Percentiles rank a stretch among this genome's conserved stretches.
Conservation (phyloP, 2,329 filamentous ascomycete genomes). For the Verticillium zaregamsianum region DNA sequence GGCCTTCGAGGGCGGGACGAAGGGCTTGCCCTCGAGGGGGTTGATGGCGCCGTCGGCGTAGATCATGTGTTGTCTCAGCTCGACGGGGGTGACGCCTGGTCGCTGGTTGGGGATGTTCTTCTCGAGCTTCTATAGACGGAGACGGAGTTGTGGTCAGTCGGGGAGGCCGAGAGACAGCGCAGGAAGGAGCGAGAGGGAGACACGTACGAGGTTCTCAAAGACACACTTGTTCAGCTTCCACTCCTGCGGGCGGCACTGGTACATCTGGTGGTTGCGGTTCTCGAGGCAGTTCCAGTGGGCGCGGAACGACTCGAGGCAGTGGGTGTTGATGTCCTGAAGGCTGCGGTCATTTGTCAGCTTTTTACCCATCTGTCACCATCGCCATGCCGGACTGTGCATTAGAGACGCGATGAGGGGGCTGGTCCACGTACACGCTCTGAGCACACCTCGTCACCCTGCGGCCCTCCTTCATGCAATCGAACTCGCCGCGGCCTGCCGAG, state of each 20-base stretch:
- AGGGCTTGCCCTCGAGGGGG: slow-evolving; percentile 38
- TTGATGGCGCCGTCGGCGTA: slow-evolving; percentile 50
- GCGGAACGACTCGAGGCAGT: slow-evolving; percentile 87
- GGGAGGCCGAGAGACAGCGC: not conserved
- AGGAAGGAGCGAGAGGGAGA: not conserved
- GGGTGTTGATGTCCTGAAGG: slow-evolving; percentile 91
- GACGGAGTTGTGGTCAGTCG: slow-evolving; percentile 6
- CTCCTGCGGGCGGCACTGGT: slow-evolving; percentile 87
- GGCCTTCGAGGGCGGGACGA: slow-evolving; percentile 21
- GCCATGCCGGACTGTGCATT: not conserved
- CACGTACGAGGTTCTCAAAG: slow-evolving; percentile 85
- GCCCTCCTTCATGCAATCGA: slow-evolving; percentile 94
- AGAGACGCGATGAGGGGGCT: not conserved
- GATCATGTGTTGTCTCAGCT: slow-evolving; percentile 64
- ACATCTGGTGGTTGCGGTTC: slow-evolving; percentile 96
- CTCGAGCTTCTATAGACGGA: slow-evolving; percentile 62
- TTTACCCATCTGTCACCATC: not conserved
- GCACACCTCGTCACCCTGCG: slow-evolving; percentile 95
- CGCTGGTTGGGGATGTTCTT: slow-evolving; percentile 76
- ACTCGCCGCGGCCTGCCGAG: slow-evolving; percentile 82
- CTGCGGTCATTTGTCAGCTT: slow-evolving; percentile 39
- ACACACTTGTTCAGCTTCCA: slow-evolving; percentile 93
- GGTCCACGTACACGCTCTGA: slow-evolving; percentile 79
- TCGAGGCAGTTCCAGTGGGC: slow-evolving; percentile 94
- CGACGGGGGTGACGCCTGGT: slow-evolving; percentile 65